Conservation (phyloP, 768 basidiomycete genomes). For the Amanita inopinata region DNA sequence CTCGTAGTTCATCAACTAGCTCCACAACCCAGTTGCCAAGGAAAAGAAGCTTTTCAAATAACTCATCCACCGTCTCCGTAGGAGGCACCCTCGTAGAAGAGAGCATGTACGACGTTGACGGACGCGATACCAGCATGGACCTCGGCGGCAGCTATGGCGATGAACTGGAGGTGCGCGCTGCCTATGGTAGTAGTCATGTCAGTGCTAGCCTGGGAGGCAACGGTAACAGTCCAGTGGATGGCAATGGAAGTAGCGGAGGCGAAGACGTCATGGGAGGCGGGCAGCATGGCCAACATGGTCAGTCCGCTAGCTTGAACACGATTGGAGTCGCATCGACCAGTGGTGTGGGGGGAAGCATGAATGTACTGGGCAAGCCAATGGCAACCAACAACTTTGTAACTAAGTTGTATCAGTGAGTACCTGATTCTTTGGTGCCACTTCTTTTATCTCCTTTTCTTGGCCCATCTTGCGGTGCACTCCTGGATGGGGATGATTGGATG, state of each 20-base stretch:
- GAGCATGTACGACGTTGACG: constrained; percentile 30
- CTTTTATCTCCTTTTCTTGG: background rate
- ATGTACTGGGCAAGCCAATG: constrained; percentile 56
- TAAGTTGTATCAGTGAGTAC: constrained; percentile 74
- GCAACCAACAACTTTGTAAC: constrained; percentile 78
- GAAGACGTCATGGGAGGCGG: constrained; percentile 25
- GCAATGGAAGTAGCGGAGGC: constrained; percentile 37
- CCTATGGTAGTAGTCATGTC: constrained; percentile 15
- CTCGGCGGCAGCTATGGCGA: constrained; percentile 27
- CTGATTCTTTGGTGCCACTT: constrained; percentile 5
- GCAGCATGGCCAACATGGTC: background rate
- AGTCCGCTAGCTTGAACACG: background rate
- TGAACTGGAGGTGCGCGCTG: constrained; percentile 44
- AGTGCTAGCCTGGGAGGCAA: constrained; percentile 15
- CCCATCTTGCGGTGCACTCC: background rate
- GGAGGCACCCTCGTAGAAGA: constrained; percentile 30
- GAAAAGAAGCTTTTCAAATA: constrained; percentile 57
- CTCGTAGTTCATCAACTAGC: constrained; percentile 36
- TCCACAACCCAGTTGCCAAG: constrained; percentile 53
- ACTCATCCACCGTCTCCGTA: constrained; percentile 21
- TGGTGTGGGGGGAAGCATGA: constrained; percentile 35
- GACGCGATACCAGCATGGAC: constrained; percentile 27
- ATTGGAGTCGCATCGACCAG: background rate
- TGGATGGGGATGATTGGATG: constrained; percentile 2
- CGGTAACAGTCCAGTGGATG: constrained; percentile 34